A percentile compares a stretch with the other conserved stretches of the same genome.
Evolutionary conservation across 1,284 basidiomycete genomes (phyloP).

Genomic region (Malassezia psittaci): DNA sequence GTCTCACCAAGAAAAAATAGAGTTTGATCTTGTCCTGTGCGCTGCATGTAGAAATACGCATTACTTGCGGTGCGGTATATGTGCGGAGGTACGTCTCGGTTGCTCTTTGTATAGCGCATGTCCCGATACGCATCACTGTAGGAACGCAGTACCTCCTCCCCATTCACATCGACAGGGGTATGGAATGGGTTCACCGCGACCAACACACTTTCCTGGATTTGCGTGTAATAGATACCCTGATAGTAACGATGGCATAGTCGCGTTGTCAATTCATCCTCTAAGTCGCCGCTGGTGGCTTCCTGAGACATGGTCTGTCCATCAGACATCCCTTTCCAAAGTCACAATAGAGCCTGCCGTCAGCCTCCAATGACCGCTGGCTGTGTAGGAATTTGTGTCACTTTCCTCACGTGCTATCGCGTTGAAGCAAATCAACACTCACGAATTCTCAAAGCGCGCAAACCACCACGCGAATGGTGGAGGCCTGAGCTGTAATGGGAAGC

Average conservation of each 20-base stretch:
- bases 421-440: neutral
- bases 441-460: neutral
- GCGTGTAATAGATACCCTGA: constrained; percentile 26
- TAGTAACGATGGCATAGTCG: constrained; percentile 16
- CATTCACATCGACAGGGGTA: constrained; percentile 37
- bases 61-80: constrained; percentile 80
- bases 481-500: no score
- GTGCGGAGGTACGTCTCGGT: constrained; percentile 57
- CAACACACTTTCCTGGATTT: constrained; percentile 39
- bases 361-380: neutral
- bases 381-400: constrained; percentile 4
- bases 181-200: constrained; percentile 42
- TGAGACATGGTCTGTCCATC: neutral
- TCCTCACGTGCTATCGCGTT: constrained; percentile 1
- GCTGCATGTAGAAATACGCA: constrained; percentile 90
- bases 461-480: neutral
- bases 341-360: neutral
- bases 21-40: constrained; percentile 85
- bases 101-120: constrained; percentile 24
- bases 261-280: constrained; percentile 14
- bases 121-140: constrained; percentile 40
- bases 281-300: neutral
- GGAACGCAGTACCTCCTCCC: constrained; percentile 36
- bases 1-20: constrained; percentile 65
- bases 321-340: neutral